phyloP scores from a whole-genome alignment of 2,329 filamentous ascomycete genomes.

The Phialophora macrospora region DNA sequence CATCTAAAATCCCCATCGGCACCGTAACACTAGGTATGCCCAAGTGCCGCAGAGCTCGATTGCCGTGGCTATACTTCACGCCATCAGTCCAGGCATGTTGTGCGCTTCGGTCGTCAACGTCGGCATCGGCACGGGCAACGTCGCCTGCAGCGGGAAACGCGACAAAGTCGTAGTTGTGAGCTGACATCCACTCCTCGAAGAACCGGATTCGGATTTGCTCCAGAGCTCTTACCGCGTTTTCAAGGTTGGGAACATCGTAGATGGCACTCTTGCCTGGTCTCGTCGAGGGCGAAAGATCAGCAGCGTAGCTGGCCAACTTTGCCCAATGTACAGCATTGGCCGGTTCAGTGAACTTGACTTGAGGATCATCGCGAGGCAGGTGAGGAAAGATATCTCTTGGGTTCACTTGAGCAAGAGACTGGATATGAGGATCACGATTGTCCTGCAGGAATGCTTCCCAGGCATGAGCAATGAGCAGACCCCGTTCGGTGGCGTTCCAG shows the following conservation, averaged over 20 bases:
- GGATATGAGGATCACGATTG: slow-evolving; percentile 45
- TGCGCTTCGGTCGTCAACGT: slow-evolving; percentile 43
- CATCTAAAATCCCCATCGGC: slow-evolving; percentile 40
- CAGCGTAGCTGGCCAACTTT: slow-evolving; percentile 21
- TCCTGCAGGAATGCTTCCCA: slow-evolving; percentile 58
- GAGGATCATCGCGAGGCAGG: slow-evolving; percentile 18
- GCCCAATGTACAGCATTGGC: slow-evolving; percentile 29
- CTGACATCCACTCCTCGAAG: slow-evolving; percentile 55
- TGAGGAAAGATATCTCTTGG: slow-evolving; percentile 49
- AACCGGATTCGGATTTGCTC: slow-evolving; percentile 27
- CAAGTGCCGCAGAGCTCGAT: slow-evolving; percentile 42
- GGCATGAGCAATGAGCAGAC: slow-evolving; percentile 56
- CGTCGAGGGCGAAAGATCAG: neutral
- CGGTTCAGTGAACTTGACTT: slow-evolving; percentile 28
- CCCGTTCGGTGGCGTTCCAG: slow-evolving; percentile 56
- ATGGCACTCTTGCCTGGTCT: slow-evolving; percentile 17
- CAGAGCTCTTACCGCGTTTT: slow-evolving; percentile 21
- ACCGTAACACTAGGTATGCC: slow-evolving; percentile 42
- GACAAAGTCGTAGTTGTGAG: slow-evolving; percentile 48
- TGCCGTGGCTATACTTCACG: slow-evolving; percentile 58
- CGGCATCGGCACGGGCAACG: slow-evolving; percentile 54
- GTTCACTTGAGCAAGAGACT: slow-evolving; percentile 50
- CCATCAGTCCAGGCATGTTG: slow-evolving; percentile 53
- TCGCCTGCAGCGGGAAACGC: slow-evolving; percentile 58
- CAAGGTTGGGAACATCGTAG: slow-evolving; percentile 22